These are phyloP conservation scores for Sophora flavescens DNA, from an alignment of 306 rosid species.

Conservation along the genomic window DNA sequence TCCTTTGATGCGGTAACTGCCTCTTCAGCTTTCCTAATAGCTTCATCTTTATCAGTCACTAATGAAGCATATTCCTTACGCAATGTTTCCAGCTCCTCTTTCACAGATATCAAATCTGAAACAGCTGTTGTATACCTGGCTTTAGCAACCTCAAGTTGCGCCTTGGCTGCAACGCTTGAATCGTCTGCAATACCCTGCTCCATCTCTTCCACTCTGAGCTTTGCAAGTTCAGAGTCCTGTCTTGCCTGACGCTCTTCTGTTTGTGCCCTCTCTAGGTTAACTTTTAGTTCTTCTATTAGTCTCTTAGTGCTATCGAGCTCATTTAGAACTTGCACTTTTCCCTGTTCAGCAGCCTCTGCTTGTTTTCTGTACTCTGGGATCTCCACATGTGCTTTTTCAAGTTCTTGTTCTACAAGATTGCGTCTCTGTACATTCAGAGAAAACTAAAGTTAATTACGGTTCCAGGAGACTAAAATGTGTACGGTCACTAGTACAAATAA, in stretches of 20 bases:
- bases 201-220: constrained; percentile 99
- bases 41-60: constrained; percentile 71
- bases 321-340: constrained; percentile 66
- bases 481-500: constrained; percentile 31
- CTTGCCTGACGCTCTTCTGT: constrained; percentile 95
- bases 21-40: constrained; percentile 84
- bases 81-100: constrained; percentile 80
- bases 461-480: constrained; percentile 34
- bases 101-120: constrained; percentile 77
- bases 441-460: constrained; percentile 38
- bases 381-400: constrained; percentile 75
- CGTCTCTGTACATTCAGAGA: constrained; percentile 73
- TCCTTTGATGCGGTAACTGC: constrained; percentile 86
- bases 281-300: constrained; percentile 88
- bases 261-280: constrained; percentile 93
- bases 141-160: constrained; percentile 97
- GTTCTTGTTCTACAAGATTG: constrained; percentile 85
- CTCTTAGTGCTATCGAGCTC: constrained; percentile 92
- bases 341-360: constrained; percentile 72
- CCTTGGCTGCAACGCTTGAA: constrained; percentile 97
- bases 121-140: constrained; percentile 83
- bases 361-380: constrained; percentile 76
- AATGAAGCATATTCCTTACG: constrained; percentile 78
- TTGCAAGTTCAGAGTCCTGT: constrained; percentile 97
- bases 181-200: constrained; percentile 99